A percentile compares a stretch with the other conserved stretches of the same genome.
Evolutionary conservation across 1,139 yeast species (phyloP).

Genomic region (Pneumocystis canis): DNA sequence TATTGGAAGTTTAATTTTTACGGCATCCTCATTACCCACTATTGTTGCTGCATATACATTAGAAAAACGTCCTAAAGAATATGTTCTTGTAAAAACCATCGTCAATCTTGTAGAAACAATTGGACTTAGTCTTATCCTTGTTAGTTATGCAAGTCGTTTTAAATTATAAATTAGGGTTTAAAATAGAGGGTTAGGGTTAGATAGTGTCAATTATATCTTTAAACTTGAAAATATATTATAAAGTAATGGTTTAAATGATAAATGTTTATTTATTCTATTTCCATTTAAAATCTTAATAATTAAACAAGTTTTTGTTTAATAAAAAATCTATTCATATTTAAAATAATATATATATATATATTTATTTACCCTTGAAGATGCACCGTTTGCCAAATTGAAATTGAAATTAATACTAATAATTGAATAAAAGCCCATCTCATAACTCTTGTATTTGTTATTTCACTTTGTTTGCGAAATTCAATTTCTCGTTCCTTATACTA

Average conservation of each 20-base stretch:
- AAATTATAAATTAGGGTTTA: no score
- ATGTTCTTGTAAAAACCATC: constrained; percentile 24
- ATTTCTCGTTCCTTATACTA: constrained; percentile 46
- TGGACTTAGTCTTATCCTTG: constrained; percentile 24
- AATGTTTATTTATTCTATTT: no score
- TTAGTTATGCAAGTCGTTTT: constrained; percentile 6
- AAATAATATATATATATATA: background rate
- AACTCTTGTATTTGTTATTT: constrained; percentile 48
- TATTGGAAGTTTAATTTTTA: constrained; percentile 28
- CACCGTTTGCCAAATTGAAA: constrained; percentile 56
- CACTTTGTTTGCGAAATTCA: constrained; percentile 51
- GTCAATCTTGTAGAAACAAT: constrained; percentile 29
- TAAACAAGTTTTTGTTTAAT: background rate
- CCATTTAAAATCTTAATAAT: no score
- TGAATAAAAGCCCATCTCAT: constrained; percentile 54
- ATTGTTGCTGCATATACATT: constrained; percentile 25
- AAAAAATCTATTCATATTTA: background rate
- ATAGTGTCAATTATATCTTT: no score
- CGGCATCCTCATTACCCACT: constrained; percentile 27
- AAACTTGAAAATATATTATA: no score
- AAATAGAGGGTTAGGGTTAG: no score
- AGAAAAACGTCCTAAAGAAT: constrained; percentile 27
- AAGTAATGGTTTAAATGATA: no score
- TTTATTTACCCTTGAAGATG: constrained; percentile 31
- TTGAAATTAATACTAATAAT: constrained; percentile 37